These are phyloP conservation scores for Syzygium malaccense DNA, from an alignment of 441 rosid genomes.

Conservation along the genomic window DNA sequence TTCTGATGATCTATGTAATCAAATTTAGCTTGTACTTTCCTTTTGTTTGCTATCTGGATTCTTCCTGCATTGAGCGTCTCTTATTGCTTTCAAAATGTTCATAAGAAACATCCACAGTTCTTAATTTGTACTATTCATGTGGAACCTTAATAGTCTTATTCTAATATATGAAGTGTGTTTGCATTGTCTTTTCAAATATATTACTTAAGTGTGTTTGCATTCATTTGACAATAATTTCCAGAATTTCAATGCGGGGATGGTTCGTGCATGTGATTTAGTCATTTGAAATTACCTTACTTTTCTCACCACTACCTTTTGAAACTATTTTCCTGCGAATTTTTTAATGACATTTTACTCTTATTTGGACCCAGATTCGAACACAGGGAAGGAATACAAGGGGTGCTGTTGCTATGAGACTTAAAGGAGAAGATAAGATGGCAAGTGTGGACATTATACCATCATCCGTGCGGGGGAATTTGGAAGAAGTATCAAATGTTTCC, in stretches of 20 bases:
- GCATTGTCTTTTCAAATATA: background rate
- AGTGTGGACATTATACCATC: slow-evolving; percentile 87
- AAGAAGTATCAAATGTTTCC: slow-evolving; percentile 30
- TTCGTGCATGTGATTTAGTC: background rate
- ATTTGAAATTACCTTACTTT: background rate
- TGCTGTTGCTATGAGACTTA: slow-evolving; percentile 83
- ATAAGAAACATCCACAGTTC: background rate
- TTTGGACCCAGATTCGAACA: slow-evolving; percentile 62
- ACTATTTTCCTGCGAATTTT: background rate
- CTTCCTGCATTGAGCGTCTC: background rate
- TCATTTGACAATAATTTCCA: background rate
- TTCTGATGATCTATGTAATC: background rate
- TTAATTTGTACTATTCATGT: background rate
- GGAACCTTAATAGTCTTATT: background rate
- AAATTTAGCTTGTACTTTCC: background rate
- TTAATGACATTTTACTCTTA: slow-evolving; percentile 7
- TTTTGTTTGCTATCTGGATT: background rate
- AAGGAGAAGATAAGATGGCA: slow-evolving; percentile 77
- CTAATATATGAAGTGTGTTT: background rate
- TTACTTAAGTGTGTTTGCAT: background rate
- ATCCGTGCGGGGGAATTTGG: slow-evolving; percentile 44
- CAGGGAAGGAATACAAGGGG: slow-evolving; percentile 86
- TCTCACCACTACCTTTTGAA: background rate
- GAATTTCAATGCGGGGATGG: background rate
- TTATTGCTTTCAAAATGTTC: background rate